Evolutionary conservation across 2,329 filamentous ascomycete species (phyloP), one percentile per base, ranked within the genome.

Genomic region (Aspergillus sp.): DNA sequence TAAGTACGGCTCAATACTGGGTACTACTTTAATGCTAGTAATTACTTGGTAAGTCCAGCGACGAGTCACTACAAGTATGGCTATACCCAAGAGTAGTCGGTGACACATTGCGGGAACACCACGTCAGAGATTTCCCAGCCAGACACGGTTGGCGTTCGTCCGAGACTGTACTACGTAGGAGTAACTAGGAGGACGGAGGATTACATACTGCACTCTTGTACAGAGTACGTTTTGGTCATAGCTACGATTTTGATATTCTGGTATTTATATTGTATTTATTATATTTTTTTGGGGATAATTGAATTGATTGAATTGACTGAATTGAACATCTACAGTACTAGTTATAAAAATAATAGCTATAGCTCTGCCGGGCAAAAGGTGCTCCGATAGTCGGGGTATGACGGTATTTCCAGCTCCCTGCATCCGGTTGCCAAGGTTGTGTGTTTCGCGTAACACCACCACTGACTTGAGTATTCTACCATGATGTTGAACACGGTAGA

Each of bases 391-490:
- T 32, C 30, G 30, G 30, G 30, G 30, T 32, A 32, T 32, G 30
- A 32, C 30, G 30, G 30, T 32, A 32, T 32, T 32, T 32, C 8
- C 8, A 5, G 6, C 42, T 52, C 43, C 48, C 41, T 45, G 38
- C 29, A 56, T 54, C 56, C 56, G 55, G 52, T 28, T 45, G 56
- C 56, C 56, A 59, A 59, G 54, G 44, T 48, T 57, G 54, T 57
- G 53, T 57, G 54, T 19, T 19, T 19, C 19, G 19, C 19, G 19
- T 19, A 19, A 19, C 19, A 19, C 19, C 19, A 19, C 19, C 19
- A 19, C 19, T 19, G 19, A 19, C 19, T 19, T 19, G 19, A 19
- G 19, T 19, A 19, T 19, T 19, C 19, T 19, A 19, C 19, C 19
- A 19, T 19, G 19, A 19, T 19, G 19, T 19, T 19, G 19, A 19